Evolutionary conservation across 176 grass and related monocot species (phyloP), one percentile per base, ranked within the genome.

Genomic region (Oryza officinalis): DNA sequence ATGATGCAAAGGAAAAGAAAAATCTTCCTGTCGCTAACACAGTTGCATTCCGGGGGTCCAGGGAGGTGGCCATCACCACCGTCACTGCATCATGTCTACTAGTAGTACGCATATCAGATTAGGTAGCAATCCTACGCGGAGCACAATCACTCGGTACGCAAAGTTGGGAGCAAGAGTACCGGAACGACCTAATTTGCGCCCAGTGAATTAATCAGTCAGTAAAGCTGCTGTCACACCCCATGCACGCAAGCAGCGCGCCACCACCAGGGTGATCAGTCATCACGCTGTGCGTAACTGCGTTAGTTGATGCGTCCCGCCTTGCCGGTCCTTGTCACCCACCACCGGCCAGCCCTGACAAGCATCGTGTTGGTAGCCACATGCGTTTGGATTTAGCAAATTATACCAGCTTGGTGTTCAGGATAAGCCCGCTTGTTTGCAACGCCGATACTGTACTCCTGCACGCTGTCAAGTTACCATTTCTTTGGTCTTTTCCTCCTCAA

Each of bases 321-420:
- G 72, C 60, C 31, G 43, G 73, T 86, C 79, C 59, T 23, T 66
- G 83, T 90, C 87, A 44, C 81, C 9, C 72, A 54, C 20, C 86
- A 54, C 66, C 79, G 63, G 64, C 13, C 45, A 35, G 38, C 26
- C 10, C 50, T 50, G 18, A 74, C 76, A 80, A 80, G 11, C 81
- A 75, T 80, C 74, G 5, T 43, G 46, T 13, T 79, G 10, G 27
- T 13, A 84, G 10, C 75, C 81, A 76, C 64, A 76, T 43, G 28
- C 40, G 13, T 71, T 30, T 83, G 67, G 76, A 78, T 88, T 22
- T 30, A 10, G 52, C 86, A 22, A 22, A 17, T 25, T 33, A 5
- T 33, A 5, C 9, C 40, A 57, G 17, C 52, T 5, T 76, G 57
- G 31, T 18, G 13, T 20, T 35, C 6, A 8, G 76, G 87, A 84